Base-by-base conservation (phyloP, 169 alveolate species). In the Plasmodium inui region DNA sequence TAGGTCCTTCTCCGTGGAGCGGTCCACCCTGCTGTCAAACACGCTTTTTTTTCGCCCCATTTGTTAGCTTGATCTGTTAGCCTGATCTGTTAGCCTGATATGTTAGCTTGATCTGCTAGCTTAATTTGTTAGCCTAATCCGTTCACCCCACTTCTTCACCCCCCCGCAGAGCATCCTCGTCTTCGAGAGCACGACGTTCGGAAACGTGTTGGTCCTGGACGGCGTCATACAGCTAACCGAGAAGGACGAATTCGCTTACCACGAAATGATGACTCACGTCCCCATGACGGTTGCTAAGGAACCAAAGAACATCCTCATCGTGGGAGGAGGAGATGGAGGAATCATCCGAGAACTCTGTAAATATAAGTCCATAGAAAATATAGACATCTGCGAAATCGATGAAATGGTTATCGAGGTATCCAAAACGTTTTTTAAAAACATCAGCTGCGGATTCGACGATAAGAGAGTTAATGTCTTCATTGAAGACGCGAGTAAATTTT, bases 261-360 rank as follows among this genome's bases (percentile, higher is more conserved):
- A 97, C 61, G 98, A 97, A 93, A 95, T 96, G 97, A 95, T 96
- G 97, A 73, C 97, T 28, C 97, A 97, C 83, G 88, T 96, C 3
- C 96, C 97, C 12, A 84, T 96, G 84, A 92, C 95, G 39, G 84
- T 95, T 5, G 96, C 95, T 37, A 96, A 97, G 86, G 94, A 92
- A 14, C 97, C 98, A 1, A 92, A 94, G 84, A 96, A 94, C 55
- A 95, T 95, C 10, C 88, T 97, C 32, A 92, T 97, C 57, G 96
- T 97, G n/a, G 98, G 98, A 17, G 98, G 98, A 22, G 98, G 98
- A 22, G 98, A 97, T 88, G 96, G 97, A 14, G 98, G 98, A 8
- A 81, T 95, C 17, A 96, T 96, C 12, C 55, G 98, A 57, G 97
- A 96, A 71, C 70, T 94, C 12, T 85, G 96, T 57, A 96, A 96